Base-by-base conservation (phyloP, 805 yeast species). In the Metschnikowia borealis region DNA sequence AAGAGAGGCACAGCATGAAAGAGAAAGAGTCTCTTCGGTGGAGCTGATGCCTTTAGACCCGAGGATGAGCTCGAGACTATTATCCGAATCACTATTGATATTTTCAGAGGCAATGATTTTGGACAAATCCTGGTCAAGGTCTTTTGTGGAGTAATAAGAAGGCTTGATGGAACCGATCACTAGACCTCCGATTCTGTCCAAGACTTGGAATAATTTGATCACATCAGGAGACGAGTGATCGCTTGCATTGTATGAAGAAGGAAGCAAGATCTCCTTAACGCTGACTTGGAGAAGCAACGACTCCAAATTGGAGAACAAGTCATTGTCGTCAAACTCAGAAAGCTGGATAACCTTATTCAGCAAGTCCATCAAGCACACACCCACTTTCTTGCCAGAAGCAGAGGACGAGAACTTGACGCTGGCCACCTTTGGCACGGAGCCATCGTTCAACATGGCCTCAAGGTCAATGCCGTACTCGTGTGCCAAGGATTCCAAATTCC, bases 231-330 rank as follows among this genome's bases (percentile, higher is more conserved):
- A 50, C 32, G 51, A 26, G 49, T 81, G 85, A 18, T 58, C 47
- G 61, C 52, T 75, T 4, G 67, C 66, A 29, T 64, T 67, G 49
- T 71, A 67, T 41, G 62, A 59, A 4, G 72, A 68, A 11, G 85
- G 84, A 5, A 92, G 59, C 14, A 94, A 63, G 38, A 89, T 84
- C 63, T 94, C 99, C 60, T 86, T 88, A 6, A 90, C 89, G 18
- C 96, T 96, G 34, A 90, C 71, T 65, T 94, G 99, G 57, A 94
- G 85, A 51, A 91, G 66, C 45, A 90, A 75, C 43, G 95, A 84
- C 65, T 94, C 98, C 54, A 92, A 67, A 62, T 91, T 92, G 1
- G 96, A 84, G 59, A 80, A 90, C 8, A 89, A 75, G 44, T 92
- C 98, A 62, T 89, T 90, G 64, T 94, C 99, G 8, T 79, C 79